Base-by-base conservation (phyloP, 1,284 basidiomycete genomes). In the Sanghuangporus weigelae region DNA sequence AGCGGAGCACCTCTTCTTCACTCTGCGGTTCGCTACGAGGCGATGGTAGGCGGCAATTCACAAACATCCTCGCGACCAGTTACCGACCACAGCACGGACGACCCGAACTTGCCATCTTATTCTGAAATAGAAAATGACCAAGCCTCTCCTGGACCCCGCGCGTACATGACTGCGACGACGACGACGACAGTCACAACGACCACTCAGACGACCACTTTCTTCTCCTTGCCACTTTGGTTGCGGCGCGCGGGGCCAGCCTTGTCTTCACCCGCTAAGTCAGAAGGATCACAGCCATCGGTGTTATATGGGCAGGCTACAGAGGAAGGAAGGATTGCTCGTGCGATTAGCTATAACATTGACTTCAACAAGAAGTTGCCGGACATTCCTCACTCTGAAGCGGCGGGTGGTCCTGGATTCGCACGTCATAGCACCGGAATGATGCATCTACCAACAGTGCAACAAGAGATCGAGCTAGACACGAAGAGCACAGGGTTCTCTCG, bases 151-250 rank as follows among this genome's bases (percentile, higher is more conserved):
- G 67, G 80, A 31, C 58, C 59, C 10, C 50, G 42, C 11, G 31
- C 56, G 5, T 68, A 82, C 57, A 71, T 81, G 55, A n/a, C 44
- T n/a, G 71, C 80, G 49, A 80, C 79, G 70, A 81, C 77, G 38
- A 81, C 78, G 26, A 81, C 81, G 26, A 84, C 82, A 7, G 79
- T 77, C 57, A 76, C 82, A 23, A 78, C 77, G 10, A 82, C 81
- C 14, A 83, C 80, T 16, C 80, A 81, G 0, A 77, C 79, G 19
- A 77, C 78, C 4, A 78, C 76, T 53, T 80, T 83, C 73, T 84
- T 89, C 75, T 84, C 89, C 72, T 84, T 87, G 42, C 72, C 86
- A 35, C 84, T 87, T 19, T 77, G 81, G 63, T 88, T 86, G 87
- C 82, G 78, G 69, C 85, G 82, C 68, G 83, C 82, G 60, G 75